These are phyloP conservation scores for Hymenoscyphus albidus DNA, from an alignment of 2,329 filamentous ascomycete genomes.

Conservation along the genomic window DNA sequence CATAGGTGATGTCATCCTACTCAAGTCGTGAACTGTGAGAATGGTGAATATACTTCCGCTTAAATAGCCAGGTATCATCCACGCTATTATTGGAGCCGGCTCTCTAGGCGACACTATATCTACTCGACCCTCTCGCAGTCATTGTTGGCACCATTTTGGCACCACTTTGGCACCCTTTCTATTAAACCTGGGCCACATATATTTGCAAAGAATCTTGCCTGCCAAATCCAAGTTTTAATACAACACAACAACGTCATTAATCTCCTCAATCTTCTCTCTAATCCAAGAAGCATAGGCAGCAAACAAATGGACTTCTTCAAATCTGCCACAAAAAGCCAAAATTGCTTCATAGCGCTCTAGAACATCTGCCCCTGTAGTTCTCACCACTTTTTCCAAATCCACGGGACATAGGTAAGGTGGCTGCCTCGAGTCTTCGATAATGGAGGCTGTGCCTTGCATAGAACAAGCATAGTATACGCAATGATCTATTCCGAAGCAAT, in stretches of 20 bases:
- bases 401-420: constrained; percentile 61
- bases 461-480: constrained; percentile 62
- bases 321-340: constrained; percentile 40
- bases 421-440: constrained; percentile 57
- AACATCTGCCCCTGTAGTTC: constrained; percentile 30
- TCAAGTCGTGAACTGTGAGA: no score
- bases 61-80: no score
- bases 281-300: constrained; percentile 45
- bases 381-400: constrained; percentile 52
- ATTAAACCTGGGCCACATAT: no score
- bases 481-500: constrained; percentile 64
- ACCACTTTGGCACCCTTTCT: no score
- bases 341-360: constrained; percentile 41
- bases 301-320: constrained; percentile 43
- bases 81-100: no score
- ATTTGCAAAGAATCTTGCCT: no score
- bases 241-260: constrained; percentile 2
- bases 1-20: no score
- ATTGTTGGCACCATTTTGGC: no score
- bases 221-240: neutral
- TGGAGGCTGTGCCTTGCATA: constrained; percentile 57
- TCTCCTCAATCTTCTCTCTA: constrained; percentile 25
- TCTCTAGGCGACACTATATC: no score
- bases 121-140: no score
- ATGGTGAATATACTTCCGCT: no score